Evolutionary conservation across 805 yeast species (phyloP).

Genomic region (Metschnikowia baotianmanensis): DNA sequence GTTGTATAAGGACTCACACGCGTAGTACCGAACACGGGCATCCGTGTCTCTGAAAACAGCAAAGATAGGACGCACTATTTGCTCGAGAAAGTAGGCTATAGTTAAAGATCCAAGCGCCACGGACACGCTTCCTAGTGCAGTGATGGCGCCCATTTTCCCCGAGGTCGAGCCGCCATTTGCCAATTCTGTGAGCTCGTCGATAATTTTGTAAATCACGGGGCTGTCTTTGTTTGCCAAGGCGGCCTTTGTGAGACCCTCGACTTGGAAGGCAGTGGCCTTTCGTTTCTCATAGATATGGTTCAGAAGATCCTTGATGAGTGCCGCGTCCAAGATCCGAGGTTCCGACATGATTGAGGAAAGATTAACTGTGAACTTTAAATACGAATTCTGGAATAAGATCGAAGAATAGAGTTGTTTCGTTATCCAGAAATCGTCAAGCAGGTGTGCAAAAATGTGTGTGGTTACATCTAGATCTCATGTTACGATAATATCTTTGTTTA

Average conservation of each 20-base stretch:
- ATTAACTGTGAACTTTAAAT: background rate
- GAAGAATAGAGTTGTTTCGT: too few species aligned
- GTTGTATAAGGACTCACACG: constrained; percentile 93
- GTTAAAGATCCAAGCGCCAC: constrained; percentile 86
- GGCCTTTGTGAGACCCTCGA: constrained; percentile 75
- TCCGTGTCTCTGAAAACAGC: constrained; percentile 97
- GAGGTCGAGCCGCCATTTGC: constrained; percentile 70
- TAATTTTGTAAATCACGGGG: constrained; percentile 57
- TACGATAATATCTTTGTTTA: too few species aligned
- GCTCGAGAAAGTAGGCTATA: constrained; percentile 78
- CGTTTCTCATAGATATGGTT: constrained; percentile 46
- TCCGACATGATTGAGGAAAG: constrained; percentile 17
- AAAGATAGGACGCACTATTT: constrained; percentile 86
- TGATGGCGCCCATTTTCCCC: constrained; percentile 86
- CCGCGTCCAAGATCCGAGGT: constrained; percentile 30
- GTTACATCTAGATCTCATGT: too few species aligned
- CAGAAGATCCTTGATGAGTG: constrained; percentile 41
- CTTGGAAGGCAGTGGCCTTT: constrained; percentile 53
- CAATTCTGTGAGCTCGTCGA: constrained; percentile 77
- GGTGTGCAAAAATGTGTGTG: too few species aligned
- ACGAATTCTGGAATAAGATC: too few species aligned
- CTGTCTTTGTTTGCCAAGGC: constrained; percentile 60
- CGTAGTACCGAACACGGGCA: constrained; percentile 94
- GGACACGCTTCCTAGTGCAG: constrained; percentile 93
- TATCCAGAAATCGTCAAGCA: too few species aligned